Evolutionary conservation across 1,139 yeast genomes (phyloP).

Genomic region (Taphrina pruni): DNA sequence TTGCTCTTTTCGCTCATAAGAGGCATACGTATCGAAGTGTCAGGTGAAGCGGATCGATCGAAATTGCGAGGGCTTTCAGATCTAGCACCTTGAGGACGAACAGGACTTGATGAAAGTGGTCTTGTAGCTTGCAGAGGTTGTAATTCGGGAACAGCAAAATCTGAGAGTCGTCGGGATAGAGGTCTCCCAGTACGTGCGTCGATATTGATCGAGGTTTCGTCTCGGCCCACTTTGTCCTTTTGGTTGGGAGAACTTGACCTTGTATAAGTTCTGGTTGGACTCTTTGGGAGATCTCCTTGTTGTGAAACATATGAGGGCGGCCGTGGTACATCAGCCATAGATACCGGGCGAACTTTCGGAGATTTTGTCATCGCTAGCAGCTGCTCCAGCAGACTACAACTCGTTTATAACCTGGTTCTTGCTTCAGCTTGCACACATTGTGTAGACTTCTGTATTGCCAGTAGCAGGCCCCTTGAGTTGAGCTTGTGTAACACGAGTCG

Average conservation of each 20-base stretch:
- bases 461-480: no score
- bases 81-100: slow-evolving; percentile 21
- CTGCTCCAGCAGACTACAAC: neutral
- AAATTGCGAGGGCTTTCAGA: neutral
- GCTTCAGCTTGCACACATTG: no score
- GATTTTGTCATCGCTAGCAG: neutral
- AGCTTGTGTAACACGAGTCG: slow-evolving; percentile 1
- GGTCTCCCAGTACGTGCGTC: slow-evolving; percentile 4
- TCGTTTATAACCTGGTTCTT: no score
- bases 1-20: slow-evolving; percentile 12
- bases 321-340: neutral
- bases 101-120: slow-evolving; percentile 19
- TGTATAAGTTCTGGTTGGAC: slow-evolving; percentile 1
- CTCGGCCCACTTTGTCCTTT: neutral
- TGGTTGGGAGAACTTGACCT: neutral
- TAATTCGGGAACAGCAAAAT: slow-evolving; percentile 6
- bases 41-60: slow-evolving; percentile 28
- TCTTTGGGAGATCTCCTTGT: slow-evolving; percentile 1
- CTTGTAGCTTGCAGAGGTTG: neutral
- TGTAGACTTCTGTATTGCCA: no score
- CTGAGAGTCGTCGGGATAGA: slow-evolving; percentile 13
- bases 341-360: neutral
- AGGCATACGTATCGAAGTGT: slow-evolving; percentile 34
- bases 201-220: neutral
- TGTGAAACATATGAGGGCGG: slow-evolving; percentile 19